Conservation (phyloP, 805 yeast species). For the Scheffersomyces spartinae region DNA sequence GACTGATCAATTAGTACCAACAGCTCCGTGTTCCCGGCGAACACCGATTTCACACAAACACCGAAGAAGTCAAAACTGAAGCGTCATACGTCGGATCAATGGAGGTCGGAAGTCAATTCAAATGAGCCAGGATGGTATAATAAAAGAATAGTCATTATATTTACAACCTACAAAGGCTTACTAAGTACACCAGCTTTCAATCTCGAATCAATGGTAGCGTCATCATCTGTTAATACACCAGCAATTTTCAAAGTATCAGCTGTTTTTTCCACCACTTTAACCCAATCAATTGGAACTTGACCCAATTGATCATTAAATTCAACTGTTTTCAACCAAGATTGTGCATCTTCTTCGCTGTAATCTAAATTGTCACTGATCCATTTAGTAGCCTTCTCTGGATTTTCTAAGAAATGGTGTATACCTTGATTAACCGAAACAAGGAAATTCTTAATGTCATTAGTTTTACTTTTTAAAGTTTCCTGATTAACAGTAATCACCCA, state of each 20-base stretch:
- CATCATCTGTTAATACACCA: conserved; percentile 37
- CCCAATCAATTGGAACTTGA: conserved; percentile 31
- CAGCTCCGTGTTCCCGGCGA: too few species aligned
- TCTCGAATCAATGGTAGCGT: conserved; percentile 13
- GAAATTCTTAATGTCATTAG: conserved; percentile 24
- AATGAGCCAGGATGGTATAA: too few species aligned
- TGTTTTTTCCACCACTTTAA: conserved; percentile 42
- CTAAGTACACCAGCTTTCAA: conserved; percentile 11
- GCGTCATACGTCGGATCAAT: too few species aligned
- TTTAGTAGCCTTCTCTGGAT: conserved; percentile 54
- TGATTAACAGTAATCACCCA: conserved; percentile 65
- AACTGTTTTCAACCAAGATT: conserved; percentile 75
- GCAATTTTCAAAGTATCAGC: conserved; percentile 48
- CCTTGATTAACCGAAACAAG: conserved; percentile 53
- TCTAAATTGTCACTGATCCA: conserved; percentile 61
- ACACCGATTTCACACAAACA: too few species aligned
- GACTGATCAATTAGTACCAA: too few species aligned
- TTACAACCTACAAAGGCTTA: too few species aligned
- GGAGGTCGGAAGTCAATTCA: too few species aligned
- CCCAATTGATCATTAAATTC: conserved; percentile 39
- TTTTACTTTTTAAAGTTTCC: conserved; percentile 19
- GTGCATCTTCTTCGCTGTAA: conserved; percentile 67
- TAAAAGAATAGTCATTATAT: too few species aligned
- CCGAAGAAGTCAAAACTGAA: too few species aligned
- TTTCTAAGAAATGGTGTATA: conserved; percentile 45